A percentile compares a stretch with the other conserved stretches of the same genome.
phyloP scores from a whole-genome alignment of 1,284 basidiomycete genomes.

The Cutaneotrichosporon arboriforme region DNA sequence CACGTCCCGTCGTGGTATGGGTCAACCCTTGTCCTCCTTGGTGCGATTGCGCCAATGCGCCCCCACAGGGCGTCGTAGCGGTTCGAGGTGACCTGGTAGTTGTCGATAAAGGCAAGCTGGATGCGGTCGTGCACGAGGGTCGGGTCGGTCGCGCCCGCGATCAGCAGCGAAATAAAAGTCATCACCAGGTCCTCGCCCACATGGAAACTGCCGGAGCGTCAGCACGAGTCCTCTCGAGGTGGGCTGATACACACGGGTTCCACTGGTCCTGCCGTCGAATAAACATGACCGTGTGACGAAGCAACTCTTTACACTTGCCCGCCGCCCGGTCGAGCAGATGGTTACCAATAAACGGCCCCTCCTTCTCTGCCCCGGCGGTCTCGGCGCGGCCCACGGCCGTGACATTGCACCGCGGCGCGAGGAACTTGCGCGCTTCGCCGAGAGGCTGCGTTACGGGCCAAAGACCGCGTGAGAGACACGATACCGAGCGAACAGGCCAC shows the following conservation, averaged over 20 bases:
- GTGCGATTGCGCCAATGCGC: slow-evolving; percentile 41
- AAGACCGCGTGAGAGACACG: slow-evolving; percentile 33
- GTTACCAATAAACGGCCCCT: slow-evolving; percentile 33
- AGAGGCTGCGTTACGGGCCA: slow-evolving; percentile 20
- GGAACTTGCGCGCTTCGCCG: slow-evolving; percentile 11
- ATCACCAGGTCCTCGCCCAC: slow-evolving; percentile 45
- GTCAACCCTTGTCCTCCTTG: slow-evolving; percentile 33
- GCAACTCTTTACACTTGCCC: slow-evolving; percentile 9
- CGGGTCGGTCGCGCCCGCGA: slow-evolving; percentile 24
- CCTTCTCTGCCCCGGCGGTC: slow-evolving; percentile 29
- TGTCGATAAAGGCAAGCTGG: slow-evolving; percentile 41
- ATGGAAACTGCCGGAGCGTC: slow-evolving; percentile 33
- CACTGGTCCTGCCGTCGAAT: slow-evolving; percentile 40
- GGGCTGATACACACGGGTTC: slow-evolving; percentile 35
- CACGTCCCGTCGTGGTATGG: slow-evolving; percentile 36
- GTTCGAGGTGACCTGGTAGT: slow-evolving; percentile 34
- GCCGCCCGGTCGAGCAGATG: slow-evolving; percentile 11
- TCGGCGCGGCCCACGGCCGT: slow-evolving; percentile 24
- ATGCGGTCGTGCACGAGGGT: slow-evolving; percentile 23
- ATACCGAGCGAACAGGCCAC: slow-evolving; percentile 42
- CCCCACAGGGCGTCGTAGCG: slow-evolving; percentile 43
- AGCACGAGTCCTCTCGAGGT: not conserved
- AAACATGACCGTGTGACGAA: slow-evolving; percentile 31
- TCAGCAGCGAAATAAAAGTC: slow-evolving; percentile 35
- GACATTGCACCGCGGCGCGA: slow-evolving; percentile 24